Percentiles rank a stretch among this genome's conserved stretches.
These are phyloP conservation scores for Tuber melanosporum DNA, from an alignment of 495 filamentous ascomycete genomes.

Conservation along the genomic window DNA sequence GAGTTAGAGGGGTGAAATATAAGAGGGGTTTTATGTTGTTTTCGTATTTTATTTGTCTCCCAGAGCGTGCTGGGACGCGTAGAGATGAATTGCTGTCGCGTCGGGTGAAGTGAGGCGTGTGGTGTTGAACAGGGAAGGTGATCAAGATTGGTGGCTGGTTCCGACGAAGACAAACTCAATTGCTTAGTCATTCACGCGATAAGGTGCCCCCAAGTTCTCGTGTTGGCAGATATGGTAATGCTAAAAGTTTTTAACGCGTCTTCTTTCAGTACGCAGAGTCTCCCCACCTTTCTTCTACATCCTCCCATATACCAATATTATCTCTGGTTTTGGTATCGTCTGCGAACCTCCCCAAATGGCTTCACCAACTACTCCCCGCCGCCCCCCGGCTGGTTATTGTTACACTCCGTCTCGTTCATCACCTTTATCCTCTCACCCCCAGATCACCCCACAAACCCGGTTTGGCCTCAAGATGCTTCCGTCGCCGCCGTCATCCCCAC, in stretches of 20 bases:
- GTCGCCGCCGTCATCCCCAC: constrained; percentile 38
- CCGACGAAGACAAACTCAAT: not conserved
- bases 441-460: constrained; percentile 6
- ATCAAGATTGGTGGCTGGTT: not conserved
- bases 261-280: not conserved
- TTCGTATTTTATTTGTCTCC: not conserved
- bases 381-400: constrained; percentile 3
- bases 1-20: not conserved
- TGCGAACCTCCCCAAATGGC: constrained; percentile 5
- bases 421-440: constrained; percentile 25
- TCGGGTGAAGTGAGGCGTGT: not conserved
- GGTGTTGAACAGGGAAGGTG: not conserved
- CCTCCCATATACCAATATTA: not conserved
- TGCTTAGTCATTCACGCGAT: constrained; percentile 13
- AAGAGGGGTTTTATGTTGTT: not conserved
- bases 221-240: not conserved
- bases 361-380: constrained; percentile 19
- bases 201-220: not conserved
- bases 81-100: not conserved
- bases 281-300: not conserved
- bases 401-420: constrained; percentile 36
- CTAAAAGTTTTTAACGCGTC: constrained; percentile 22
- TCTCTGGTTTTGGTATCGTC: constrained; percentile 11
- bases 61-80: not conserved
- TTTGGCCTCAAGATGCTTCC: constrained; percentile 31